Evolutionary conservation across 768 basidiomycete species (phyloP), one percentile per base, ranked within the genome.

Genomic region (Saitozyma podzolica): DNA sequence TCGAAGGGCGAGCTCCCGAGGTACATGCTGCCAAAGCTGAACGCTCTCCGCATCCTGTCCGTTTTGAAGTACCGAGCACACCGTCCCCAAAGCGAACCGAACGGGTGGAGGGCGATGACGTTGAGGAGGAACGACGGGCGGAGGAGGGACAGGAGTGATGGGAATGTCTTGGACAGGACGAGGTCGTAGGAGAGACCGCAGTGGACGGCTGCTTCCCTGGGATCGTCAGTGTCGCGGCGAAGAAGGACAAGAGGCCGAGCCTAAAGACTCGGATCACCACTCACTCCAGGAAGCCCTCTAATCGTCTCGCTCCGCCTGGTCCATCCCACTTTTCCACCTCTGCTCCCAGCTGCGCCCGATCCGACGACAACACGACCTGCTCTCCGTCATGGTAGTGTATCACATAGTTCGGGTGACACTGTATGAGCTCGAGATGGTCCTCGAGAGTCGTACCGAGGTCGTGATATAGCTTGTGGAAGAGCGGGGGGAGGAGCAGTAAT

Each of bases 401-500:
- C 16, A 78, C 67, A 64, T 82, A 82, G 64, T 82, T 82, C 9
- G 81, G 81, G 40, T 81, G 72, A 65, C 82, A 82, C 58, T 82
- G 80, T 39, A 80, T 70, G 50, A 82, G 72, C 45, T 80, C 72
- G 55, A 82, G 68, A 41, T 80, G 77, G 40, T 80, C 77, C 13
- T 72, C 67, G 17, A 82, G 69, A 10, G 65, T 66, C 6, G 79
- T 79, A 0, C 75, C 80, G 29, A 82, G 74, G 49, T 82, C 82
- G 29, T 68, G 50, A 70, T 80, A 82, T 2, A 81, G 76, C 51
- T 80, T 70, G 41, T 77, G 68, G 66, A 82, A 81, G 2, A 82
- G 66, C 13, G 78, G 74, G 3, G 78, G 80, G 13, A 81, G 71
- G 50, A 81, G 78, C 37, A 81, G 70, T 3, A 81, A 73, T 6